Evolutionary conservation across 306 rosid genomes (phyloP).

Genomic region (Ammopiptanthus mongolicus): DNA sequence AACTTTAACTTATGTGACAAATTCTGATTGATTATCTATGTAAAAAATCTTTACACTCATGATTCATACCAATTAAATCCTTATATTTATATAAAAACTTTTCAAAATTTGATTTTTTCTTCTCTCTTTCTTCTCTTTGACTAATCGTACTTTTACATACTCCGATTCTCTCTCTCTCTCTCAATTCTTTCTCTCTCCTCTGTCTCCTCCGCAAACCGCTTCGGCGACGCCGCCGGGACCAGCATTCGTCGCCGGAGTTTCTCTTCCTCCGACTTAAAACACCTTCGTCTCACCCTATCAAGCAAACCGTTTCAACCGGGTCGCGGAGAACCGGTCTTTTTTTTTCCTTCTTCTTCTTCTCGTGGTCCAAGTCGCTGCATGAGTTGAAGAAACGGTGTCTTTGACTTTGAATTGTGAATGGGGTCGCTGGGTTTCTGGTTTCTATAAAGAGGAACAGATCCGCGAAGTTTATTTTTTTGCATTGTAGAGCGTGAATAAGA

Average conservation of each 20-base stretch:
- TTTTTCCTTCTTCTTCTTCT: neutral
- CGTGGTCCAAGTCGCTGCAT: constrained; percentile 38
- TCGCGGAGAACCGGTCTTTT: constrained; percentile 6
- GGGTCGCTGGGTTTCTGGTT: constrained; percentile 33
- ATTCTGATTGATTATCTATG: too few relatives aligned
- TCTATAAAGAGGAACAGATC: constrained; percentile 52
- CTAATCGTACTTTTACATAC: constrained; percentile 59
- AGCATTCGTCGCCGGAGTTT: constrained; percentile 5
- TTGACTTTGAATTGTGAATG: constrained; percentile 50
- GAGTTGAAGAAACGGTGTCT: constrained; percentile 34
- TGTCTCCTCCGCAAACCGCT: constrained; percentile 39
- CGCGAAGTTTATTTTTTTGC: constrained; percentile 22
- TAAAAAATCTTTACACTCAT: too few relatives aligned
- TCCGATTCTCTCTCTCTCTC: constrained; percentile 54
- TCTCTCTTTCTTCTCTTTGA: constrained; percentile 49
- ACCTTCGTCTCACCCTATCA: neutral
- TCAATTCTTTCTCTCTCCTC: constrained; percentile 42
- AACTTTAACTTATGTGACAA: too few relatives aligned
- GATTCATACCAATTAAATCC: too few relatives aligned
- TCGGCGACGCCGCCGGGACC: constrained; percentile 41
- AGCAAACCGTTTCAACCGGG: constrained; percentile 5
- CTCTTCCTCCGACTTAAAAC: neutral
- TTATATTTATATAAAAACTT: neutral
- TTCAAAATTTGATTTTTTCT: constrained; percentile 6
- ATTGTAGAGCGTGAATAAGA: constrained; percentile 22